These are phyloP conservation scores for Sphaerulina vaccinii DNA, from an alignment of 2,329 filamentous ascomycete species.

Conservation along the genomic window DNA sequence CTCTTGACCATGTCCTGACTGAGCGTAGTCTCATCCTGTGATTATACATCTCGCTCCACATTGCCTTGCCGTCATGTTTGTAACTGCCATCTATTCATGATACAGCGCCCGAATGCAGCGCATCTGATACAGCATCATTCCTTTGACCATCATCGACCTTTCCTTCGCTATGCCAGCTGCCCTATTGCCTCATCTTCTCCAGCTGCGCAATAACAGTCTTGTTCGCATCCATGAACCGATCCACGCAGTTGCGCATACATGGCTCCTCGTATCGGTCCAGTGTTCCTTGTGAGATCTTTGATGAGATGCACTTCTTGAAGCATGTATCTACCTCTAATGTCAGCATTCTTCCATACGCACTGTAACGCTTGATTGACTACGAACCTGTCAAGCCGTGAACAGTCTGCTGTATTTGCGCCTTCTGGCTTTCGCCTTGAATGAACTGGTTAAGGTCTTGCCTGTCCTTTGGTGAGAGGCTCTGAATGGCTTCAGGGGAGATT, in stretches of 20 bases:
- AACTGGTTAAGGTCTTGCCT: slow-evolving; percentile 87
- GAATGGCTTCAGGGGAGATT: slow-evolving; percentile 31
- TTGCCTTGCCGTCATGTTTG: too few relatives aligned
- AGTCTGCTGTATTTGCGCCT: slow-evolving; percentile 64
- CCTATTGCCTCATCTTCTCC: slow-evolving; percentile 54
- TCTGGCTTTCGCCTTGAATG: slow-evolving; percentile 79
- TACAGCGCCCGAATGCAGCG: not conserved
- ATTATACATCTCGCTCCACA: not conserved
- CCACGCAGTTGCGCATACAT: slow-evolving; percentile 89
- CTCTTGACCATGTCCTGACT: not conserved
- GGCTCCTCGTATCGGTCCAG: slow-evolving; percentile 76
- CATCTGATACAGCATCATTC: not conserved
- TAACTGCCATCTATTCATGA: too few relatives aligned
- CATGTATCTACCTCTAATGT: slow-evolving; percentile 48
- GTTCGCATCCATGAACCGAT: slow-evolving; percentile 89
- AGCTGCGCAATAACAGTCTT: slow-evolving; percentile 81
- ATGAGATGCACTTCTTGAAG: slow-evolving; percentile 90
- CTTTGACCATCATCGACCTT: not conserved
- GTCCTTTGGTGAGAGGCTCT: slow-evolving; percentile 33
- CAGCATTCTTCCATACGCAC: slow-evolving; percentile 38
- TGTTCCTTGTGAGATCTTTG: slow-evolving; percentile 66
- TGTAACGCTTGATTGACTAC: slow-evolving; percentile 55
- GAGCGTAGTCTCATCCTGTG: not conserved
- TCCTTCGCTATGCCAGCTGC: not conserved
- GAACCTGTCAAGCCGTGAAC: slow-evolving; percentile 21